These are phyloP conservation scores for Peltaster fructicola DNA, from an alignment of 2,329 filamentous ascomycete genomes.

Conservation along the genomic window DNA sequence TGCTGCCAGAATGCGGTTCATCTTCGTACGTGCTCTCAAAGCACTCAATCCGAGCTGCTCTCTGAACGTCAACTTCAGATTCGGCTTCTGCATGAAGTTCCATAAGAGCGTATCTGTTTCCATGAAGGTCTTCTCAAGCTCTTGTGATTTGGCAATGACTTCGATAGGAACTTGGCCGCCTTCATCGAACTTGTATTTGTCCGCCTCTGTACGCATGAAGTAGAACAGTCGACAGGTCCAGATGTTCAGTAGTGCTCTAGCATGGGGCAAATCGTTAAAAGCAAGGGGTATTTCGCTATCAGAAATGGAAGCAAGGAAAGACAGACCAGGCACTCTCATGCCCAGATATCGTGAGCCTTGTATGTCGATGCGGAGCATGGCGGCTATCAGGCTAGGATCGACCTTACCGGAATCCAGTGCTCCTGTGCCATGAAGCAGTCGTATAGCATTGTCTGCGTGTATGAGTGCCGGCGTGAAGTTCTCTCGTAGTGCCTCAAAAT, in stretches of 20 bases:
- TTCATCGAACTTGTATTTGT: conserved; percentile 11
- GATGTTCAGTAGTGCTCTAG: conserved; percentile 13
- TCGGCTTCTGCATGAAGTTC: conserved; percentile 16
- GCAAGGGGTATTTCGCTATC: conserved; percentile 12
- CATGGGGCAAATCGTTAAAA: conserved; percentile 14
- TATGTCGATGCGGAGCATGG: conserved; percentile 16
- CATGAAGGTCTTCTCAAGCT: conserved; percentile 11
- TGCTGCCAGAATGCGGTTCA: conserved; percentile 13
- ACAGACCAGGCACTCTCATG: conserved; percentile 13
- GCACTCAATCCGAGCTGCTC: conserved; percentile 16
- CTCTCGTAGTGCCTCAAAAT: conserved; percentile 18
- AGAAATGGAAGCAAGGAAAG: conserved; percentile 12
- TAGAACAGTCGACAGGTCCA: conserved; percentile 15
- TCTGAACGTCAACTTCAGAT: conserved; percentile 9
- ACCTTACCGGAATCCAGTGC: conserved; percentile 9
- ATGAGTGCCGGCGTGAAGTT: conserved; percentile 15
- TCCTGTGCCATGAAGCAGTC: conserved; percentile 9
- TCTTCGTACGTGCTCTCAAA: conserved; percentile 13
- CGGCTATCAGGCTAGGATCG: conserved; percentile 12
- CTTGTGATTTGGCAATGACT: conserved; percentile 11
- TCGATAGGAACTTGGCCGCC: conserved; percentile 14
- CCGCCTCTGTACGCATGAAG: conserved; percentile 13
- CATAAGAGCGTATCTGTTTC: conserved; percentile 12
- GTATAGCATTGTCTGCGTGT: conserved; percentile 17
- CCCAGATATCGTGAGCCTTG: conserved; percentile 14